Base-by-base conservation (phyloP, 2,329 filamentous ascomycete species). In the Calonectria crousiana region DNA sequence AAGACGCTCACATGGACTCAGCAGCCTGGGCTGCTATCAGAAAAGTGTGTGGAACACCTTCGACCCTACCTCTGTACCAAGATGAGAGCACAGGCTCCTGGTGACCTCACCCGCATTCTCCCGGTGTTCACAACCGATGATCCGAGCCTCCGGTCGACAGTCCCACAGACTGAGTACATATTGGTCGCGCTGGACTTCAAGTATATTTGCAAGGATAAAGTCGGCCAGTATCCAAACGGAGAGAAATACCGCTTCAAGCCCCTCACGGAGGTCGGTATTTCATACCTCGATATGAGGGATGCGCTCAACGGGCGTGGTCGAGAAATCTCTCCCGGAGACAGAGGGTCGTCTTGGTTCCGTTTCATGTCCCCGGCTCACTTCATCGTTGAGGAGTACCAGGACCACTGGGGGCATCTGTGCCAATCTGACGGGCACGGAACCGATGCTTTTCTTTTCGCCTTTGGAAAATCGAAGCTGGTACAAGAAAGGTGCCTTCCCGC, bases 341-440 rank as follows among this genome's bases (percentile, higher is more conserved):
- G 76, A 36, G 77, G 75, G 0, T 74, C 71, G 1, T 75, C 71
- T 11, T 78, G 76, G 77, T 78, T 77, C 51, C 65, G 47, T n/a
- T 52, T 71, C 16, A 78, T 78, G 74, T 66, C 64, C 1, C 66
- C 71, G 5, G 26, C 65, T 9, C 73, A 78, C 32, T 76, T 69
- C 9, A 76, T 77, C 4, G 49, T 75, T 0, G 65, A 71, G 16
- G 77, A 76, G 38, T 76, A 65, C 23, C 49, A 70, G 20, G 66
- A 62, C 6, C 73, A 76, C 44, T 72, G 69, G 71, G 71, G 68
- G 9, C 71, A 74, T 14, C 44, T 51, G 3, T 74, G 74, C 44
- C 47, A 56, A 38, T 30, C 47, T 16, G 60, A 70, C 20, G 67
- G 69, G 23, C 56, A 56, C 6, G 64, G 67, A 18, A 47, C 67